Base-by-base conservation (phyloP, 345 rosid species). In the Syzygium oleosum region DNA sequence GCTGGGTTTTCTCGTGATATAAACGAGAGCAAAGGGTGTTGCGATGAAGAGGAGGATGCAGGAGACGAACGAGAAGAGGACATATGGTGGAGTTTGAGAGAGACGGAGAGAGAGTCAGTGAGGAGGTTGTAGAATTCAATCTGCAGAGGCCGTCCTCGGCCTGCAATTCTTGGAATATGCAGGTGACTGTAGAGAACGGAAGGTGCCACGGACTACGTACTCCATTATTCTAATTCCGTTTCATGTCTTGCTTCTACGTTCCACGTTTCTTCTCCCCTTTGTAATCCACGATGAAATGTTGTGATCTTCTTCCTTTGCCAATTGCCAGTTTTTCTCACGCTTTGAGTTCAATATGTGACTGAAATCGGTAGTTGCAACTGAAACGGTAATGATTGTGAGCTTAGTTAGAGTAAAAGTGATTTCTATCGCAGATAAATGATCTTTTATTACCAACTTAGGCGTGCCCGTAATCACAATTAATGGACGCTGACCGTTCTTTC, bases 121-220 rank as follows among this genome's bases (percentile, higher is more conserved):
- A 55, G 27, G 34, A 88, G 59, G 49, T 3, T 19, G 38, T 73
- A 73, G 49, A 73, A 38, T 17, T 73, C 83, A 38, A 73, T 38
- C 25, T 38, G 49, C 83, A 16, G 49, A 19, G 88, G 94, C 95
- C 95, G 93, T 84, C 93, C 87, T 29, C 49, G 87, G 95, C 91
- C 97, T 90, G 95, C 95, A 52, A 25, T 86, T 55, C 27, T 46
- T 87, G 85, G 87, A 88, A 90, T 63, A 88, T 89, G 87, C 85
- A 84, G 56, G 49, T 11, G 41, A n/a, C 13, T 84, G 31, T 51
- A 51, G 43, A 84, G 86, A 31, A 85, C 77, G 41, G 61, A 86
- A 84, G 89, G 85, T 65, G 61, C 85, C 84, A 87, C 59, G 59
- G 25, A 9, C 12, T 8, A 55, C 59, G 59, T 55, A 21, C 59